Evolutionary conservation across 768 basidiomycete species (phyloP).

Genomic region (Xerocomus brunneocitrinus): DNA sequence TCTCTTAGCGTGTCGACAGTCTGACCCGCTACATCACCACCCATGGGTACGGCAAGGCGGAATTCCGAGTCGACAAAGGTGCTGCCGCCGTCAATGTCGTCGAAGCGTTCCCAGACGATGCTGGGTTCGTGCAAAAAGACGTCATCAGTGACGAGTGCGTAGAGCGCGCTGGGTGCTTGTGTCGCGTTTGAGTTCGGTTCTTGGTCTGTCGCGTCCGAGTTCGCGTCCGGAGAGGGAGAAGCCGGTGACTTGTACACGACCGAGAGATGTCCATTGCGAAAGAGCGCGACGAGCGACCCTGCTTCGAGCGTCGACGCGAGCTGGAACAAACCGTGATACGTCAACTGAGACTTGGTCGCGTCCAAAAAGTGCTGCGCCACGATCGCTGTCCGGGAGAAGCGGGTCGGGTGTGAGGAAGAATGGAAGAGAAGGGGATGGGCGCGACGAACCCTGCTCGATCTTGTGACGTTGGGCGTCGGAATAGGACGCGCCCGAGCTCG

Average conservation of each 20-base stretch:
- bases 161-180: constrained; percentile 42
- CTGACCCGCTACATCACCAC: constrained; percentile 77
- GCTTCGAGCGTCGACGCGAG: constrained; percentile 49
- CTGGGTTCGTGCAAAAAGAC: constrained; percentile 72
- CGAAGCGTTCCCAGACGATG: constrained; percentile 88
- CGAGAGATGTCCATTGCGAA: constrained; percentile 85
- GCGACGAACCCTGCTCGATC: constrained; percentile 61
- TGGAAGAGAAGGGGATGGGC: neutral
- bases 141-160: constrained; percentile 82
- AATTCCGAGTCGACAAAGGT: constrained; percentile 78
- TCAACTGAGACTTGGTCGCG: constrained; percentile 72
- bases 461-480: constrained; percentile 55
- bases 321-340: constrained; percentile 82
- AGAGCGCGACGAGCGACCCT: constrained; percentile 75
- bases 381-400: constrained; percentile 44
- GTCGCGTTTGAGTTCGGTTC: constrained; percentile 7
- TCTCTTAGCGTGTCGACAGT: constrained; percentile 56
- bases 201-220: no score
- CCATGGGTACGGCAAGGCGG: constrained; percentile 56
- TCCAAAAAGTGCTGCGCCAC: constrained; percentile 66
- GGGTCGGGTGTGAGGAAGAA: neutral
- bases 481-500: constrained; percentile 20
- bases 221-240: neutral
- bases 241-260: constrained; percentile 65
- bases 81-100: constrained; percentile 78